Evolutionary conservation across 139 green algal species (phyloP).

Genomic region (Chlorella sp.): DNA sequence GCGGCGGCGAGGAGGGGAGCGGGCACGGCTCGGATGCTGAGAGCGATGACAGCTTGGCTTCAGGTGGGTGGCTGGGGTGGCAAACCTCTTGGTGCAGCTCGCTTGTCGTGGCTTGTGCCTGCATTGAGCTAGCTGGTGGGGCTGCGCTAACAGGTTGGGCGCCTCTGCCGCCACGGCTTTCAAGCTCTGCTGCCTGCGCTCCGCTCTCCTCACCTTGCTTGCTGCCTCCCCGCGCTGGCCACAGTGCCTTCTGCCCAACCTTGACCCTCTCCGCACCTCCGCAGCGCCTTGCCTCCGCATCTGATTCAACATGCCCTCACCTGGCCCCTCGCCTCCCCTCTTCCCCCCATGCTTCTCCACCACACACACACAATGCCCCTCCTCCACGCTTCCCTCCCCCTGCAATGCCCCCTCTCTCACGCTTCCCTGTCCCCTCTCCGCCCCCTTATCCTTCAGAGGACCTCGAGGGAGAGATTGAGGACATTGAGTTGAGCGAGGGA

Average conservation of each 20-base stretch:
- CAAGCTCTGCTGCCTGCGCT: not conserved
- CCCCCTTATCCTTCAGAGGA: conserved; percentile 11
- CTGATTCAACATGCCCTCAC: too few species aligned
- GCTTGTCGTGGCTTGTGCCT: not conserved
- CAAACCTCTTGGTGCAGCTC: too few species aligned
- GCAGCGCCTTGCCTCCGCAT: too few species aligned
- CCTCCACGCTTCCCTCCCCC: too few species aligned
- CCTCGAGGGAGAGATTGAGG: conserved; percentile 27
- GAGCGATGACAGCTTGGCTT: conserved; percentile 20
- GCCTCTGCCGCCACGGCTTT: too few species aligned
- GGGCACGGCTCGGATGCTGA: not conserved
- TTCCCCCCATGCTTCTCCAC: not conserved
- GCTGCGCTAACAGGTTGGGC: too few species aligned
- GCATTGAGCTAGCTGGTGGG: not conserved
- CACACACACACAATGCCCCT: not conserved
- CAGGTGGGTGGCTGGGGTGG: not conserved
- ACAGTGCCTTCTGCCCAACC: too few species aligned
- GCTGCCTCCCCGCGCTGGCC: too few species aligned
- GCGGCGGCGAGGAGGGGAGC: too few species aligned
- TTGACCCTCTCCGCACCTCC: too few species aligned
- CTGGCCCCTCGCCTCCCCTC: too few species aligned
- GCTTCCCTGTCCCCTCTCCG: too few species aligned
- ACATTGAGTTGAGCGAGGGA: conserved; percentile 31
- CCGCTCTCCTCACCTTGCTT: not conserved
- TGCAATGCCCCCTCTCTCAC: not conserved